Conservation (phyloP, 306 rosid genomes). For the Lathyrus oleraceus region DNA sequence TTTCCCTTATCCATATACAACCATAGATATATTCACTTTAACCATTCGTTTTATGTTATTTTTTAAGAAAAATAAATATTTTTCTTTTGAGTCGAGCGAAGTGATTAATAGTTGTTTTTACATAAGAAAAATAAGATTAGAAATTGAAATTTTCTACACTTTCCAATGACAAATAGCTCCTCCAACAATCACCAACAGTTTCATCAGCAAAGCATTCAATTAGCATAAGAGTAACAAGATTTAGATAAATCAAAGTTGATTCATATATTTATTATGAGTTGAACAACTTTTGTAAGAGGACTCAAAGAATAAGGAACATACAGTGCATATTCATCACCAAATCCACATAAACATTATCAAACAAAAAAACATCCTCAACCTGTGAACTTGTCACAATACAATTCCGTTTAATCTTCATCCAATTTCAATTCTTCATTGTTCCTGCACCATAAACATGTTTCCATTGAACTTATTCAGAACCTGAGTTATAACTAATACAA, state of each 20-base stretch:
- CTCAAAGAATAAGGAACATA: neutral
- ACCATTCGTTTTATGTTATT: too few relatives aligned
- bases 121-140: too few relatives aligned
- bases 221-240: too few relatives aligned
- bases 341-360: neutral
- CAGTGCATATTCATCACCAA: neutral
- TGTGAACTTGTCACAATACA: neutral
- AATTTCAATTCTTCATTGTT: constrained; percentile 5
- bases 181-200: too few relatives aligned
- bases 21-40: too few relatives aligned
- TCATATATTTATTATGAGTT: neutral
- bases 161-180: too few relatives aligned
- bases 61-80: too few relatives aligned
- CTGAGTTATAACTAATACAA: neutral
- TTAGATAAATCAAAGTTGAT: neutral
- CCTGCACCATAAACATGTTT: constrained; percentile 29
- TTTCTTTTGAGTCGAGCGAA: too few relatives aligned
- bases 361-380: neutral
- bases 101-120: too few relatives aligned
- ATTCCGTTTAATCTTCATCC: neutral
- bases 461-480: neutral
- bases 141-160: neutral
- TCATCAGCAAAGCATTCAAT: too few relatives aligned
- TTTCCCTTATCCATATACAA: too few relatives aligned
- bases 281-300: neutral